Base-by-base conservation (phyloP, 2,329 filamentous ascomycete species). In the Monosporascus sp. region DNA sequence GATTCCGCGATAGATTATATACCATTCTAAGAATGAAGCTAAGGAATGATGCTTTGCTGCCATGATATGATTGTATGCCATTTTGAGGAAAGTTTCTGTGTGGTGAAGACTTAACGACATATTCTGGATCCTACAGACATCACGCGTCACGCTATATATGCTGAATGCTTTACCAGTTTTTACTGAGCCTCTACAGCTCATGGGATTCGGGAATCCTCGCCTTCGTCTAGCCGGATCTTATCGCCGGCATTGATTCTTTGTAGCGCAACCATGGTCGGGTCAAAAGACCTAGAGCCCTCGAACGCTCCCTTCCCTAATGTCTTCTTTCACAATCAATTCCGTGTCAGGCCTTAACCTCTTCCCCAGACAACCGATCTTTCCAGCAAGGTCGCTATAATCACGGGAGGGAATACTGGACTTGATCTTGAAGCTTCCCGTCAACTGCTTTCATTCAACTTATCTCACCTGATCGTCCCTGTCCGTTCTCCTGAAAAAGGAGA, bases 341-440 rank as follows among this genome's bases (percentile, higher is more conserved):
- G 48, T 48, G 54, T 63, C 41, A 66, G 58, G 20, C 51, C 60
- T 1, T 43, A 58, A 3, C 58, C 57, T n/a, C 58, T 62, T 1
- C 60, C 63, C 2, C 54, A 55, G 1, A 52, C 54, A 4, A 57
- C 59, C 8, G 55, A 65, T 37, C 58, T 76, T 15, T 59, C 65
- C 1, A 66, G 68, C 1, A 65, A 74, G 53, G 71, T 70, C 0
- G 73, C 74, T 47, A 74, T 81, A 41, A 66, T 82, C 15, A 80
- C 78, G 0, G 79, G 79, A 1, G 65, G 70, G 20, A 81, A 79
- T 54, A 64, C 61, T 0, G 79, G 79, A 0, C 65, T 82, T 0
- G 79, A 79, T 1, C 68, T 76, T n/a, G 74, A 76, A 54, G 63
- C 72, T 1, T 66, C 71, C 15, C 61, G 64, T 0, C 72, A 75